These are phyloP conservation scores for Piloderma croceum DNA, from an alignment of 768 basidiomycete genomes.

Conservation along the genomic window DNA sequence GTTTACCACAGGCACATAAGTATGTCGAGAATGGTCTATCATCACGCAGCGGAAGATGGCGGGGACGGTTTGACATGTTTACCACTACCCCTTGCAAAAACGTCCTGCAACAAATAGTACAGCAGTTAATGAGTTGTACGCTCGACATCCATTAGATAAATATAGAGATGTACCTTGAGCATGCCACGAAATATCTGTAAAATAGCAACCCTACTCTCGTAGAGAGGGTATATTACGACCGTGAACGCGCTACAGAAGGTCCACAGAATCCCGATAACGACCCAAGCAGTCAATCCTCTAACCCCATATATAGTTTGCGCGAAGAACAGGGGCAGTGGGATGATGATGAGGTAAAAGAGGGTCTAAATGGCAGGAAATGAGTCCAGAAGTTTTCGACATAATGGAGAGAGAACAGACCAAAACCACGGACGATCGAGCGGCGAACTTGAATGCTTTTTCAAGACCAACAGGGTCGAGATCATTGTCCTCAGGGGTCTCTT, in stretches of 20 bases:
- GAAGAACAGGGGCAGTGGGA: constrained; percentile 86
- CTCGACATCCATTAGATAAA: neutral
- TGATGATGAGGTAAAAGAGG: constrained; percentile 59
- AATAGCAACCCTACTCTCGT: constrained; percentile 72
- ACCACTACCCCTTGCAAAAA: constrained; percentile 5
- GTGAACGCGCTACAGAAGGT: constrained; percentile 67
- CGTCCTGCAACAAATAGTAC: constrained; percentile 1
- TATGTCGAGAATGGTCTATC: too few relatives aligned
- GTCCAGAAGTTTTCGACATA: neutral
- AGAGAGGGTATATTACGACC: constrained; percentile 83
- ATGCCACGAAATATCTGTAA: constrained; percentile 53
- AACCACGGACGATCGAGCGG: constrained; percentile 63
- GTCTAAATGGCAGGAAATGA: constrained; percentile 32
- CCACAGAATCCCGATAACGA: constrained; percentile 79
- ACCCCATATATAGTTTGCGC: constrained; percentile 65
- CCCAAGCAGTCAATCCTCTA: constrained; percentile 71
- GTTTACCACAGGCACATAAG: too few relatives aligned
- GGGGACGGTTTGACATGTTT: constrained; percentile 1
- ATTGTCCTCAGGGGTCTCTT: constrained; percentile 34
- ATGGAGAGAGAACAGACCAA: constrained; percentile 42
- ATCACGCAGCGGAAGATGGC: too few relatives aligned
- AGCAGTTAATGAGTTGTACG: neutral
- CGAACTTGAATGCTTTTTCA: constrained; percentile 74
- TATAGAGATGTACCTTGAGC: constrained; percentile 44
- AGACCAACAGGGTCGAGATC: constrained; percentile 64